Conservation (phyloP, 192 early-diverging fungal genomes). For the Coemansia guatemalensis region DNA sequence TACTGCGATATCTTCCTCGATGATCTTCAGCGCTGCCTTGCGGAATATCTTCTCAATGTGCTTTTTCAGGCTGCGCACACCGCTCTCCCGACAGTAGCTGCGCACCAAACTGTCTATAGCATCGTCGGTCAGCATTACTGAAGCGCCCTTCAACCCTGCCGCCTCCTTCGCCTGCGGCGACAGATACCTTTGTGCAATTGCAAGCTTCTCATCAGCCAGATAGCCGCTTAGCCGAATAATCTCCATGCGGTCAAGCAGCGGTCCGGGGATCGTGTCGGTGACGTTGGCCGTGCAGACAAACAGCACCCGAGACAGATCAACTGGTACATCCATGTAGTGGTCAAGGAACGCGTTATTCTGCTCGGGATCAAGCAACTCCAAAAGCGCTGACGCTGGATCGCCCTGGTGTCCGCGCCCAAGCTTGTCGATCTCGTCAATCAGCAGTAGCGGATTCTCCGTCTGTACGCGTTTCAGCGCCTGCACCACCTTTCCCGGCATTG, state of each 20-base stretch:
- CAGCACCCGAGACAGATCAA: slow-evolving; percentile 96
- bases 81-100: slow-evolving; percentile 94
- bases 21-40: slow-evolving; percentile 91
- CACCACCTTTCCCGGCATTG: slow-evolving; percentile 99
- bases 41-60: slow-evolving; percentile 98
- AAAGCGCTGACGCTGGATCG: slow-evolving; percentile 93
- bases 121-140: slow-evolving; percentile 67
- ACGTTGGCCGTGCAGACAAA: slow-evolving; percentile 99
- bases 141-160: slow-evolving; percentile 73
- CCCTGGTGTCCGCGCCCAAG: slow-evolving; percentile 97
- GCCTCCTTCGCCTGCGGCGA: slow-evolving; percentile 80
- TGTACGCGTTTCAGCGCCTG: slow-evolving; percentile 99
- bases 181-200: slow-evolving; percentile 94
- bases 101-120: slow-evolving; percentile 86
- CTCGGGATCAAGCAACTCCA: slow-evolving; percentile 97
- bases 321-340: slow-evolving; percentile 99
- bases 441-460: slow-evolving; percentile 94
- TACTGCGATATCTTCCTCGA: slow-evolving; percentile 57
- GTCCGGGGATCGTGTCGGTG: slow-evolving; percentile 95
- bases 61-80: slow-evolving; percentile 97
- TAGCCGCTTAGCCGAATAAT: slow-evolving; percentile 93
- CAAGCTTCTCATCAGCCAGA: slow-evolving; percentile 83
- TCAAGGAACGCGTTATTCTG: slow-evolving; percentile 97
- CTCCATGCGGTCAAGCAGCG: slow-evolving; percentile 99
- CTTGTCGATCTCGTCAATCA: slow-evolving; percentile 99